A percentile compares a stretch with the other conserved stretches of the same genome.
These are phyloP conservation scores for Odontarrhena argentea DNA, from an alignment of 345 rosid genomes.

Conservation along the genomic window DNA sequence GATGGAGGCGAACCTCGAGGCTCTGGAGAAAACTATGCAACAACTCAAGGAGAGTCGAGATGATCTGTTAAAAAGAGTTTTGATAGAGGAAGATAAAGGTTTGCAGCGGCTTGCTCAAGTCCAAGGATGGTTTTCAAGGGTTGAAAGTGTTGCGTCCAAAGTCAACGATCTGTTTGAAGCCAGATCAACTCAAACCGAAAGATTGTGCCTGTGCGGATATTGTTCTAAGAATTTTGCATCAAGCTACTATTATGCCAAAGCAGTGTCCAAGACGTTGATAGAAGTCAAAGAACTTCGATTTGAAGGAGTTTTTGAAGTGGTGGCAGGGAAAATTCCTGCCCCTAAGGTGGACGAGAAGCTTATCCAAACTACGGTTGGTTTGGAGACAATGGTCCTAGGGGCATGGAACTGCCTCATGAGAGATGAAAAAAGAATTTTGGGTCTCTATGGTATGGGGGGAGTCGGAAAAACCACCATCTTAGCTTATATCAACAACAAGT, in stretches of 20 bases:
- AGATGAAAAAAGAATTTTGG: neutral
- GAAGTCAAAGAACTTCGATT: neutral
- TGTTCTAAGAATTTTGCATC: neutral
- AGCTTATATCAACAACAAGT: slow-evolving; percentile 13
- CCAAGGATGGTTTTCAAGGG: too few species aligned
- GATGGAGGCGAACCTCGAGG: too few species aligned
- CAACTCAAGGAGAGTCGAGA: neutral
- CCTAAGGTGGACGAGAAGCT: neutral
- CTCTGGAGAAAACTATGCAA: neutral
- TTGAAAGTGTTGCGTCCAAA: too few species aligned
- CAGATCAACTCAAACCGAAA: neutral
- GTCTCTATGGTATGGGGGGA: too few species aligned
- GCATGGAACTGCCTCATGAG: neutral
- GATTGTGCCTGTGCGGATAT: neutral
- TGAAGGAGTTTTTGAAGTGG: neutral
- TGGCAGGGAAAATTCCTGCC: neutral
- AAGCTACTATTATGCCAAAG: neutral
- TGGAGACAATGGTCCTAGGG: neutral
- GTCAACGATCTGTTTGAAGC: neutral
- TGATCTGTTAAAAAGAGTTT: neutral
- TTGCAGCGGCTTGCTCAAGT: too few species aligned
- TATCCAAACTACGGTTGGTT: neutral
- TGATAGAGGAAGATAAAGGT: slow-evolving; percentile 1
- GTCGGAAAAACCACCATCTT: slow-evolving; percentile 13
- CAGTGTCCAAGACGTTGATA: neutral